These are phyloP conservation scores for Lactuca sativa DNA, from an alignment of 129 eudicot species.

Conservation along the genomic window DNA sequence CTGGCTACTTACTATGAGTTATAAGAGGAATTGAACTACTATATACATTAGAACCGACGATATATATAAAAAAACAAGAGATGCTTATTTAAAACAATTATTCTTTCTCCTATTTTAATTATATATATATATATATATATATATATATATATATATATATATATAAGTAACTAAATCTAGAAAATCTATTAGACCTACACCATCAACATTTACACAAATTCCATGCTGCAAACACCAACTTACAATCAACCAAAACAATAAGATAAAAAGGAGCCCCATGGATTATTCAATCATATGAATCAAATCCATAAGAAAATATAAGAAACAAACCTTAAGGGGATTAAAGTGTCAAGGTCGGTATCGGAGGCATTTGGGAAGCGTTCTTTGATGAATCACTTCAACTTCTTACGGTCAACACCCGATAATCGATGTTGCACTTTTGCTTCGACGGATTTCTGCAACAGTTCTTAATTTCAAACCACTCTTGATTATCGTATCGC, in stretches of 20 bases:
- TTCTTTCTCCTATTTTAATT: too few relatives aligned
- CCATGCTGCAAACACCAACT: neutral
- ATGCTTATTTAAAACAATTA: too few relatives aligned
- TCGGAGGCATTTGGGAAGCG: slow-evolving; percentile 71
- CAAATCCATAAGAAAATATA: neutral
- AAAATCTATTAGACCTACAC: neutral
- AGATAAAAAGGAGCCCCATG: neutral
- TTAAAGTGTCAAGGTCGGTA: slow-evolving; percentile 59
- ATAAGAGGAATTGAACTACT: neutral
- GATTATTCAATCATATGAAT: neutral
- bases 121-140: too few relatives aligned
- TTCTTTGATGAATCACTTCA: slow-evolving; percentile 62
- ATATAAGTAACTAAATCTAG: neutral
- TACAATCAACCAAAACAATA: slow-evolving; percentile 3
- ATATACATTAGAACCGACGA: neutral
- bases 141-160: too few relatives aligned
- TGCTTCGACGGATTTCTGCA: slow-evolving; percentile 73
- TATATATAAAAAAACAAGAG: too few relatives aligned
- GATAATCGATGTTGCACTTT: slow-evolving; percentile 79
- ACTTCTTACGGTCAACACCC: slow-evolving; percentile 89
- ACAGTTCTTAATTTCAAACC: slow-evolving; percentile 37
- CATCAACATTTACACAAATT: neutral
- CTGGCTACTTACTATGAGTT: too few relatives aligned
- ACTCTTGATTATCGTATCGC: neutral
- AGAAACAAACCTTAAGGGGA: slow-evolving; percentile 59